Evolutionary conservation across 1,139 yeast genomes (phyloP), one percentile per base, ranked within the genome.

Genomic region (Scheffersomyces cryptocercus): DNA sequence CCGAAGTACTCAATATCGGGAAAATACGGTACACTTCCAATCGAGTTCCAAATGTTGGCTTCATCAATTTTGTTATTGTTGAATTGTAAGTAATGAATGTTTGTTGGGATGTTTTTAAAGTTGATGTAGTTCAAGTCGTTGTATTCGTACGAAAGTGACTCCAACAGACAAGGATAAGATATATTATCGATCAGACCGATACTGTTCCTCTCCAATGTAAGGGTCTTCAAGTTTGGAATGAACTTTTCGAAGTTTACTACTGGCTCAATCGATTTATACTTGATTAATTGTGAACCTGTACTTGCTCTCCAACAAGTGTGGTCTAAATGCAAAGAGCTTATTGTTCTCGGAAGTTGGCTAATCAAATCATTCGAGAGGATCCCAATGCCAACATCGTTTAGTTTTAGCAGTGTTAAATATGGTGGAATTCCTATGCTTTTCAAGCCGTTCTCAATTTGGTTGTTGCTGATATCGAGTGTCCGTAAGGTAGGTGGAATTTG

Each of bases 391-490:
- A 46, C 41, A n/a, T 45, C 46, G n/a, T 44, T 43, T 3, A 54
- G 40, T 5, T 36, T 37, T 6, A 54, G 46, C 13, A 36, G 38
- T 7, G 46, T 36, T 11, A 54, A 42, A 6, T 39, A 36, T 5
- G 42, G 28, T 1, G 58, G 55, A 3, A 53, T 33, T 3, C 30
- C 5, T 11, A 48, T 37, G n/a, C 40, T 36, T 6, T 44, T 44
- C 13, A 51, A 24, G 4, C 48, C 45, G 2, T 7, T n/a, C n/a
- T 35, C 26, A 24, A 56, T 45, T 8, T 41, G 40, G 40, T 58
- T 58, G 14, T 43, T 41, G 29, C 58, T 48, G 36, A 58, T 41
- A 37, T 58, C 50, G 11, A 58, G 48, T 10, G 34, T 36, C 11
- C 39, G 39, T 9, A 56, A 31, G 1, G 38, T 31, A 1, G 37